phyloP scores from a whole-genome alignment of 768 basidiomycete genomes.

The Auricularia sp. region DNA sequence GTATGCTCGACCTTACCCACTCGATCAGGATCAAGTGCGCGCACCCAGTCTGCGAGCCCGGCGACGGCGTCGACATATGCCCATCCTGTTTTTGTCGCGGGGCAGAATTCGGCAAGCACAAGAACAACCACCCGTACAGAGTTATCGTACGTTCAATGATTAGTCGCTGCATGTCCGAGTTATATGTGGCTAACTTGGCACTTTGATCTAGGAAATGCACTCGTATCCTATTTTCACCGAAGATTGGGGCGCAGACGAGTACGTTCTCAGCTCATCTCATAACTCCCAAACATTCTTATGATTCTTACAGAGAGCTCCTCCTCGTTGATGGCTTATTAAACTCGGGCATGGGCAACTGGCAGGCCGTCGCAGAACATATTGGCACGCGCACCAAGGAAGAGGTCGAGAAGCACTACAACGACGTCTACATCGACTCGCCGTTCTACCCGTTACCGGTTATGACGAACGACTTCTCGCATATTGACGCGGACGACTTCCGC shows the following conservation, averaged over 20 bases:
- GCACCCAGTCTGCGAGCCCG: conserved; percentile 59
- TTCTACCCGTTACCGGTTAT: conserved; percentile 71
- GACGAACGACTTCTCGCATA: conserved; percentile 53
- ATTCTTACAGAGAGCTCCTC: conserved; percentile 60
- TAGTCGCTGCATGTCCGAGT: background rate
- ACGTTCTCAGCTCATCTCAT: conserved; percentile 20
- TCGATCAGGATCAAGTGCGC: conserved; percentile 97
- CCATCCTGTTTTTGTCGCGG: conserved; percentile 88
- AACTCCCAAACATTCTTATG: conserved; percentile 1
- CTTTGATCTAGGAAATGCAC: conserved; percentile 65
- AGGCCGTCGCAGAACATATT: conserved; percentile 88
- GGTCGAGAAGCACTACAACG: conserved; percentile 79
- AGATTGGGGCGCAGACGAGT: conserved; percentile 99
- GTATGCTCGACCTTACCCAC: conserved; percentile 83
- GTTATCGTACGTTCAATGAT: conserved; percentile 55
- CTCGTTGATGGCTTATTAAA: conserved; percentile 79
- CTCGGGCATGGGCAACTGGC: conserved; percentile 94
- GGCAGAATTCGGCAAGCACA: conserved; percentile 80
- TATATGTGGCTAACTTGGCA: conserved; percentile 11
- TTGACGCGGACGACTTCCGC: conserved; percentile 78
- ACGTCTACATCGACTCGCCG: conserved; percentile 69
- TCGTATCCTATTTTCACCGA: conserved; percentile 92
- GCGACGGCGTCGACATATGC: conserved; percentile 86
- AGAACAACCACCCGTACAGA: conserved; percentile 79
- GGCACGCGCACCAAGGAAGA: conserved; percentile 92